A percentile compares a stretch with the other conserved stretches of the same genome.
Evolutionary conservation across 495 filamentous ascomycete genomes (phyloP).

Genomic region (Tuber umbilicatum): DNA sequence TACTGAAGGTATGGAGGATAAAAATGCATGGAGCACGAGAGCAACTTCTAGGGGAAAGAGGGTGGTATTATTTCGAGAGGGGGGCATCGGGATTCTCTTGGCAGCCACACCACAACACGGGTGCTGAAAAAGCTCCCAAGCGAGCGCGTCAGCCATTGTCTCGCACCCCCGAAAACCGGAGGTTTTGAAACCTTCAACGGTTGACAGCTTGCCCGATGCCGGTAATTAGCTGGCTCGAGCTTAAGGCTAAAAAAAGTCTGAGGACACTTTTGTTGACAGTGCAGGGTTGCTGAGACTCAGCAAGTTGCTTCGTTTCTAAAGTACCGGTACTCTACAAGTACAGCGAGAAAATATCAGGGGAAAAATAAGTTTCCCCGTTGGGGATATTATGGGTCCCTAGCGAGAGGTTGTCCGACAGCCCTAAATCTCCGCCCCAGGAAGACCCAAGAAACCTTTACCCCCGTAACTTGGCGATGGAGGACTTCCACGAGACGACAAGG

Average conservation of each 20-base stretch:
- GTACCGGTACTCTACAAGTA: too few relatives aligned
- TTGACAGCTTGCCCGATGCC: not conserved
- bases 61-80: constrained; percentile 2
- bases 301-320: not conserved
- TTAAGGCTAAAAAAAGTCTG: not conserved
- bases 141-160: not conserved
- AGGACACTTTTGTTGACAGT: not conserved
- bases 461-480: not conserved
- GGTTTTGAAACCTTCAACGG: not conserved
- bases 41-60: constrained; percentile 10
- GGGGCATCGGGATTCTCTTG: constrained; percentile 33
- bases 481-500: not conserved
- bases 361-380: not conserved
- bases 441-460: not conserved
- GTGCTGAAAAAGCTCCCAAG: not conserved
- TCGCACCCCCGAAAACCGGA: not conserved
- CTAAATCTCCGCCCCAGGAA: not conserved
- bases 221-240: not conserved
- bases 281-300: not conserved
- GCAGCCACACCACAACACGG: constrained; percentile 27
- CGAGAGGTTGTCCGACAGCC: not conserved
- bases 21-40: not conserved
- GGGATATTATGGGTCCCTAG: not conserved
- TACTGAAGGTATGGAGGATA: constrained; percentile 12
- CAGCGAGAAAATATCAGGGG: not conserved